Conservation (phyloP, 2,329 filamentous ascomycete genomes). For the Calonectria leucothoes region DNA sequence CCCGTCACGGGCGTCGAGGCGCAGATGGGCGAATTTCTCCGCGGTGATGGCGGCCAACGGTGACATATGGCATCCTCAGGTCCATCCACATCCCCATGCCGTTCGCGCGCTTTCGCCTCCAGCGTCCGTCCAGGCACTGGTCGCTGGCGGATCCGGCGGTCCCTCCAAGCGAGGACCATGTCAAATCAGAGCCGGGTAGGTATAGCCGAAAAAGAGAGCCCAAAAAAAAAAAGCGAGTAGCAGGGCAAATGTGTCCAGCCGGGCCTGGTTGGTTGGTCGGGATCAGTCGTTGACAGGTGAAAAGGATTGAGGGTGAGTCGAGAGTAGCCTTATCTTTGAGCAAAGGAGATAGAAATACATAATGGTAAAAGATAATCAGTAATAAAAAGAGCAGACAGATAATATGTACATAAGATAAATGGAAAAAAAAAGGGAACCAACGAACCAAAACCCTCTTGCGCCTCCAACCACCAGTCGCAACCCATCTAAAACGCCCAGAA, state of each 20-base stretch:
- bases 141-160: slow-evolving; percentile 16
- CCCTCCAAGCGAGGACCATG: slow-evolving; percentile 1
- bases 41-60: slow-evolving; percentile 24
- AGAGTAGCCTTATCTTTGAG: slow-evolving; percentile 45
- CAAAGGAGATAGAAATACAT: slow-evolving; percentile 53
- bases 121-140: slow-evolving; percentile 12
- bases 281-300: slow-evolving; percentile 12
- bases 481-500: slow-evolving; percentile 3
- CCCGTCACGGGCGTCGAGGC: neutral
- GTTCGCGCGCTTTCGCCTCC: slow-evolving; percentile 18
- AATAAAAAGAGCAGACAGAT: slow-evolving; percentile 24
- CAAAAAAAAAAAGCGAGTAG: neutral
- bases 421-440: slow-evolving; percentile 33
- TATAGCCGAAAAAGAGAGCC: neutral
- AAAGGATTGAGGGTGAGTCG: slow-evolving; percentile 19
- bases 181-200: neutral
- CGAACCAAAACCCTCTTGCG: slow-evolving; percentile 26
- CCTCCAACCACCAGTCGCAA: slow-evolving; percentile 26
- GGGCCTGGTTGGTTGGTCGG: slow-evolving; percentile 2
- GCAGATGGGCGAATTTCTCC: slow-evolving; percentile 22
- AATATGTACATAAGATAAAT: slow-evolving; percentile 14
- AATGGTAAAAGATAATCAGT: slow-evolving; percentile 48
- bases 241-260: neutral
- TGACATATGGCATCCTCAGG: slow-evolving; percentile 22
- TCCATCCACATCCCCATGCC: slow-evolving; percentile 25